These are phyloP conservation scores for Chaetomium globosum DNA, from an alignment of 2,329 filamentous ascomycete species.

Conservation along the genomic window DNA sequence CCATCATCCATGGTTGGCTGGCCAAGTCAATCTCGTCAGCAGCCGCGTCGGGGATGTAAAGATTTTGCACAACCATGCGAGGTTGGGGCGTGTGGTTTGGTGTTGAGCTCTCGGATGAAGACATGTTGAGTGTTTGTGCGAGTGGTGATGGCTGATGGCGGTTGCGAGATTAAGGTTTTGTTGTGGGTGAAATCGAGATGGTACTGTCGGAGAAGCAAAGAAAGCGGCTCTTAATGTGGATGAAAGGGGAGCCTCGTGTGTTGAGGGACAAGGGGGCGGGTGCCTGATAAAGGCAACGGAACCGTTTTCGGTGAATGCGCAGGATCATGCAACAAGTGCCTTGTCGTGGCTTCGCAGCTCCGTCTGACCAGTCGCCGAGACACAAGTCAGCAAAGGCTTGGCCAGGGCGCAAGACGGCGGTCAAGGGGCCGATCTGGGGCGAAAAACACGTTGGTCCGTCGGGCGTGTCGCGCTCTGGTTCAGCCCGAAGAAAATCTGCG, in stretches of 20 bases:
- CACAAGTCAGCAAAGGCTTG: conserved; percentile 31
- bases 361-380: conserved; percentile 26
- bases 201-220: conserved; percentile 2
- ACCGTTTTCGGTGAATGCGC: conserved; percentile 21
- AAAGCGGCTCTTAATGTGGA: not conserved
- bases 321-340: conserved; percentile 26
- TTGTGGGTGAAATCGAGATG: conserved; percentile 1
- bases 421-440: conserved; percentile 7
- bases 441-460: conserved; percentile 12
- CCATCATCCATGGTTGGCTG: conserved; percentile 52
- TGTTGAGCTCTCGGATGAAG: conserved; percentile 34
- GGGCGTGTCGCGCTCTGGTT: conserved; percentile 9
- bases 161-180: not conserved
- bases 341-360: conserved; percentile 29
- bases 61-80: conserved; percentile 32
- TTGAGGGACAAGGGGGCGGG: conserved; percentile 9
- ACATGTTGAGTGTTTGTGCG: conserved; percentile 28
- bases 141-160: conserved; percentile 7
- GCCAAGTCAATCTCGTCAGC: conserved; percentile 32
- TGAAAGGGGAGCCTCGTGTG: conserved; percentile 14
- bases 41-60: conserved; percentile 31
- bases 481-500: not conserved
- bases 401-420: conserved; percentile 23
- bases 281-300: conserved; percentile 26
- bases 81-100: conserved; percentile 29